Conservation (phyloP, 2,329 filamentous ascomycete species). For the Didymellaceae sp. region DNA sequence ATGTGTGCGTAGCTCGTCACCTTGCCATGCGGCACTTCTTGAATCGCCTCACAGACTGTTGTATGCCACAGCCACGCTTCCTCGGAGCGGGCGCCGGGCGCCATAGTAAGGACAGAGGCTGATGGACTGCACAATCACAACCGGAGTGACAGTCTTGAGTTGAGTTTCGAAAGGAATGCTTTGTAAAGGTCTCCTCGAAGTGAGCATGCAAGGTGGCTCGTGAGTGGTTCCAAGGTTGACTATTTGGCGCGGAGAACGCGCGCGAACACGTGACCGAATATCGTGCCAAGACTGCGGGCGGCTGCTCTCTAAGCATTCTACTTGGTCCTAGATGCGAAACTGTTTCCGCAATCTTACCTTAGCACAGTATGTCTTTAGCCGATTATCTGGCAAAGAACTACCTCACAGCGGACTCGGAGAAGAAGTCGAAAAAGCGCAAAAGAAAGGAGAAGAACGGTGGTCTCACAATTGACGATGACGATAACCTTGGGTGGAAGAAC, state of each 20-base stretch:
- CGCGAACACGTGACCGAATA: constrained; percentile 41
- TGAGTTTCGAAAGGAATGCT: no score
- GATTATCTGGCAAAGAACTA: constrained; percentile 93
- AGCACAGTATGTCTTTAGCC: constrained; percentile 67
- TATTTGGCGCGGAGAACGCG: no score
- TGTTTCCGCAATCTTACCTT: constrained; percentile 9
- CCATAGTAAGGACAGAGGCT: constrained; percentile 57
- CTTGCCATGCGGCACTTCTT: constrained; percentile 81
- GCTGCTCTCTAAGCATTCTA: background rate
- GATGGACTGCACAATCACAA: no score
- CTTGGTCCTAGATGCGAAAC: constrained; percentile 1
- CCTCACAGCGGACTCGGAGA: constrained; percentile 69
- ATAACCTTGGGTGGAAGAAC: constrained; percentile 59
- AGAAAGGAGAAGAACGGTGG: constrained; percentile 51
- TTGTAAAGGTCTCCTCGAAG: no score
- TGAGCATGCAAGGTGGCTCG: no score
- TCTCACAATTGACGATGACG: constrained; percentile 60
- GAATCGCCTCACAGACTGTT: constrained; percentile 82
- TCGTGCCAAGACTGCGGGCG: constrained; percentile 13
- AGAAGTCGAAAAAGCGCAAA: constrained; percentile 62
- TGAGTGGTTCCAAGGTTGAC: no score
- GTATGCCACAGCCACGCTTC: constrained; percentile 76
- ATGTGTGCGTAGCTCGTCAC: constrained; percentile 91
- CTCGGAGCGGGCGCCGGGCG: constrained; percentile 65
- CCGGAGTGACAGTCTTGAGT: no score